A percentile compares a stretch with the other conserved stretches of the same genome.
Evolutionary conservation across 2,329 filamentous ascomycete genomes (phyloP).

Genomic region (Aspergillus novoparasiticus): DNA sequence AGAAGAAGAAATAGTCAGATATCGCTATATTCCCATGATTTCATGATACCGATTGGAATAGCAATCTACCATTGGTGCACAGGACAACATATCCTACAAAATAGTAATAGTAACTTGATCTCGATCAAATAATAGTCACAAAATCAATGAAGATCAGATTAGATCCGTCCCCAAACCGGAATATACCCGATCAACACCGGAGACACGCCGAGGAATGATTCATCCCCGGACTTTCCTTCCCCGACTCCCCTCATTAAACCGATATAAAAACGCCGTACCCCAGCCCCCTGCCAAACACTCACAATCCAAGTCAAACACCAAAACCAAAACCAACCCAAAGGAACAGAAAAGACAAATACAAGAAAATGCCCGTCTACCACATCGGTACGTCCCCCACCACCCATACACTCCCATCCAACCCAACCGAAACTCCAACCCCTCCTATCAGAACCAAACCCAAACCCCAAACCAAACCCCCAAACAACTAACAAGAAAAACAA

Average conservation of each 20-base stretch:
- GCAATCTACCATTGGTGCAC: neutral
- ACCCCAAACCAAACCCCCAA: neutral
- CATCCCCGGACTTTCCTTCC: neutral
- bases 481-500: neutral
- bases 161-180: neutral
- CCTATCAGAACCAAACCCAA: too few relatives aligned
- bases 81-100: neutral
- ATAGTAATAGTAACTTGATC: neutral
- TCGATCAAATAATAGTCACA: neutral
- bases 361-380: conserved; percentile 44
- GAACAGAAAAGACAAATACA: too few relatives aligned
- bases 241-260: neutral
- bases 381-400: conserved; percentile 32
- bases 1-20: conserved; percentile 58
- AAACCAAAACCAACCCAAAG: too few relatives aligned
- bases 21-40: neutral
- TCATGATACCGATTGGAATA: neutral
- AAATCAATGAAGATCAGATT: neutral
- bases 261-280: too few relatives aligned
- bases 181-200: neutral
- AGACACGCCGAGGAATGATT: conserved; percentile 5
- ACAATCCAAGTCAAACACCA: neutral
- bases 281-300: too few relatives aligned
- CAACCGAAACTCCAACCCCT: neutral
- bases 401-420: neutral